These are phyloP conservation scores for Nigrograna mackinnonii DNA, from an alignment of 2,329 filamentous ascomycete genomes.

Conservation along the genomic window DNA sequence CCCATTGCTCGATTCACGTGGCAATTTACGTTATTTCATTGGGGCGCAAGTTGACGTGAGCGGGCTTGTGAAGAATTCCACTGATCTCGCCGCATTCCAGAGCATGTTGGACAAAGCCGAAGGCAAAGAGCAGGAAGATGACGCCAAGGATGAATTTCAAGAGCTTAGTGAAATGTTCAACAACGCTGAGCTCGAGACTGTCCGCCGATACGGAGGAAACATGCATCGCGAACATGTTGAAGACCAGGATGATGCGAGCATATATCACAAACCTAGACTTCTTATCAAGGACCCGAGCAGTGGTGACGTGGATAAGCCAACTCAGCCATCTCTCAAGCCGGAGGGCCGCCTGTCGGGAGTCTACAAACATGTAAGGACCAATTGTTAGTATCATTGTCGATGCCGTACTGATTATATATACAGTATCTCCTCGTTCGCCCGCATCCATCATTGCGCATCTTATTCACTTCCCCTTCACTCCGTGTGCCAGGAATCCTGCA, in stretches of 20 bases:
- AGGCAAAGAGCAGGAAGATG: slow-evolving; percentile 25
- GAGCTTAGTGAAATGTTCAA: slow-evolving; percentile 73
- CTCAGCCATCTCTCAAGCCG: slow-evolving; percentile 15
- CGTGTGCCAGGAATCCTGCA: slow-evolving; percentile 54
- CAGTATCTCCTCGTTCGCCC: slow-evolving; percentile 54
- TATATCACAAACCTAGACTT: slow-evolving; percentile 46
- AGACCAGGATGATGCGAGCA: slow-evolving; percentile 48
- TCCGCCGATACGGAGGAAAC: slow-evolving; percentile 65
- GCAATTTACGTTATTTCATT: slow-evolving; percentile 69
- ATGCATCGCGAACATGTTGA: slow-evolving; percentile 61
- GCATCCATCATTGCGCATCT: slow-evolving; percentile 51
- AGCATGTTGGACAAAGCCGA: slow-evolving; percentile 48
- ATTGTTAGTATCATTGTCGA: too few relatives aligned
- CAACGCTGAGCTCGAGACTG: slow-evolving; percentile 65
- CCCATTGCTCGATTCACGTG: slow-evolving; percentile 69
- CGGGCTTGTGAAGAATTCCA: slow-evolving; percentile 67
- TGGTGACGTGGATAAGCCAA: slow-evolving; percentile 25
- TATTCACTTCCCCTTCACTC: slow-evolving; percentile 54
- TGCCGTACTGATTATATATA: slow-evolving; percentile 6
- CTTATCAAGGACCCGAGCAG: slow-evolving; percentile 52
- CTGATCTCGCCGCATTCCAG: slow-evolving; percentile 66
- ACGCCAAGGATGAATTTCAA: slow-evolving; percentile 65
- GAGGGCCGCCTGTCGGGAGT: slow-evolving; percentile 48
- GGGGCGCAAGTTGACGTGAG: slow-evolving; percentile 75
- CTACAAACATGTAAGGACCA: slow-evolving; percentile 59